Evolutionary conservation across 805 yeast species (phyloP), one percentile per base, ranked within the genome.

Genomic region (Pichia californica): DNA sequence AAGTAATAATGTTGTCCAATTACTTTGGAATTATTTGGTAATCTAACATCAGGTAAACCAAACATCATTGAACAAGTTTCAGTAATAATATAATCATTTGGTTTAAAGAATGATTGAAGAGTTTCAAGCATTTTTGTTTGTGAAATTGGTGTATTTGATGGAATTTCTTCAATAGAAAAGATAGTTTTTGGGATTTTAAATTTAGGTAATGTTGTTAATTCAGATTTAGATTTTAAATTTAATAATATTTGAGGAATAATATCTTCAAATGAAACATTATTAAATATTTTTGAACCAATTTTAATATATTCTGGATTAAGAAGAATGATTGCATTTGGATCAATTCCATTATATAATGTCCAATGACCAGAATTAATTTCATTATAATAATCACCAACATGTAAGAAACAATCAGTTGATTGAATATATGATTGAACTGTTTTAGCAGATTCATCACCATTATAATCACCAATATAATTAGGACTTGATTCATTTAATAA

Each of bases 21-120:
- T 41, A 70, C 66, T 40, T 66, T 67, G 25, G 74, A 66, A 42
- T 74, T 71, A 16, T 61, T 55, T 32, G 88, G 85, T 46, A 89
- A 73, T 51, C 67, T 65, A 28, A 83, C 58, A 55, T 84, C 91
- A 26, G 86, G 77, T 35, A 83, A 57, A 8, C 83, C 89, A 66
- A 87, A 88, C 70, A 82, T 79, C 57, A 85, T 76, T 2, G 95
- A 79, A 40, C 96, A 88, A 2, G 95, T 85, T 52, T 89, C 97
- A 43, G 79, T 74, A 31, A 89, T 70, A n/a, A 88, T 57, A 18
- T 79, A 71, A 59, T 88, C 96, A 52, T 78, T 73, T 21, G 81
- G 79, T 54, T 69, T 40, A 5, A 60, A 42, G 26, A 52, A 51
- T 1, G 39, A 21, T 45, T 60, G 52, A 66, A 81, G 51, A 16